A percentile compares a stretch with the other conserved stretches of the same genome.
phyloP scores from a whole-genome alignment of 2,329 filamentous ascomycete species.

The Fusarium avenaceum region DNA sequence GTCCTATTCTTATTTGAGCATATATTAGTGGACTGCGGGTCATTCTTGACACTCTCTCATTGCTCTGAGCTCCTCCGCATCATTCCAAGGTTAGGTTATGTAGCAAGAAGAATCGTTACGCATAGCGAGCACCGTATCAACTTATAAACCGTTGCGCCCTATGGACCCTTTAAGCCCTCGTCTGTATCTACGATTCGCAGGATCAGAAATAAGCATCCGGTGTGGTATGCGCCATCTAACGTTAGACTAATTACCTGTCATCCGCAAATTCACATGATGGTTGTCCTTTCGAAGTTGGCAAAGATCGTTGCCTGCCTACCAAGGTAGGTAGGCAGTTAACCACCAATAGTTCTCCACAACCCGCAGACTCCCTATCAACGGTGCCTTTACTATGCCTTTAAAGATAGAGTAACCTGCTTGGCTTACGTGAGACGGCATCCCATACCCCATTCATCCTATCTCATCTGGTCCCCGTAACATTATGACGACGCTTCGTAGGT shows the following conservation, averaged over 20 bases:
- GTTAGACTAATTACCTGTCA: too few relatives aligned
- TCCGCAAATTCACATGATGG: background rate
- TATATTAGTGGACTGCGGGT: too few relatives aligned
- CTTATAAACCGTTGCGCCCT: too few relatives aligned
- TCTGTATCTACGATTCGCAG: too few relatives aligned
- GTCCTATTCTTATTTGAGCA: too few relatives aligned
- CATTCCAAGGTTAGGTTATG: too few relatives aligned
- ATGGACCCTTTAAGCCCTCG: too few relatives aligned
- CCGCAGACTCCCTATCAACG: background rate
- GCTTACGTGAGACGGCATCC: conserved; percentile 11
- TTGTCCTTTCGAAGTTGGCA: background rate
- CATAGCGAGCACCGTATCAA: background rate
- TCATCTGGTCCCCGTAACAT: background rate
- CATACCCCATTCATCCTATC: conserved; percentile 3
- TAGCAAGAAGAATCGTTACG: too few relatives aligned
- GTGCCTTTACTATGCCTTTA: background rate
- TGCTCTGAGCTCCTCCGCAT: background rate
- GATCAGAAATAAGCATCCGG: too few relatives aligned
- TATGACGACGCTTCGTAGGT: conserved; percentile 4
- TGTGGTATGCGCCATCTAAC: background rate
- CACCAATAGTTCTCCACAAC: background rate
- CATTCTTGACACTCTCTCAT: background rate
- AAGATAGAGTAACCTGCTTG: background rate
- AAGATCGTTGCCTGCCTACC: too few relatives aligned
- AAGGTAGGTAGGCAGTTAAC: too few relatives aligned